Conservation (phyloP, 2,329 filamentous ascomycete genomes). For the Ascosphaera apis region DNA sequence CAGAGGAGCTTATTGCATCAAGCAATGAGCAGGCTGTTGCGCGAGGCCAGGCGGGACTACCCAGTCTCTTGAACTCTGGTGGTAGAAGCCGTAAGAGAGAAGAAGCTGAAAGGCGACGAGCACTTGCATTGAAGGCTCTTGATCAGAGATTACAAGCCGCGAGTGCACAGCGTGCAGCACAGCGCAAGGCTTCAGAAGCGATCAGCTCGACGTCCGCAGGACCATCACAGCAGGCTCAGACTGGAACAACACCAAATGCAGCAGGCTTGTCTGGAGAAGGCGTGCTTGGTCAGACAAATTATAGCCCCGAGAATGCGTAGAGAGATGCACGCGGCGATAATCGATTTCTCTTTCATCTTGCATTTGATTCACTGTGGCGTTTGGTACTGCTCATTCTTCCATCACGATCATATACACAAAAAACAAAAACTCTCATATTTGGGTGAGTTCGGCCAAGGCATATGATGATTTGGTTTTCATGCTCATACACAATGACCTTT, state of each 20-base stretch:
- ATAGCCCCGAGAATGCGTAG: constrained; percentile 36
- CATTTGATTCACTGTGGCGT: constrained; percentile 1
- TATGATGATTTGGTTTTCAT: no score
- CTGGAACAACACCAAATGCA: constrained; percentile 19
- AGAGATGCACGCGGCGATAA: not conserved
- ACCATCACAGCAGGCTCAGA: constrained; percentile 29
- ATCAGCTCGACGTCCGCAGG: constrained; percentile 15
- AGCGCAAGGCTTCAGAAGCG: constrained; percentile 12
- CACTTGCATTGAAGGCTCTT: constrained; percentile 69
- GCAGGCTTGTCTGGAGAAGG: constrained; percentile 32
- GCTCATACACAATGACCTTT: no score
- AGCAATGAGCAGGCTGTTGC: constrained; percentile 48
- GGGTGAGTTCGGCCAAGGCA: no score
- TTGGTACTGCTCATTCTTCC: not conserved
- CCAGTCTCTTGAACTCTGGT: constrained; percentile 31
- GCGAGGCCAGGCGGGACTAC: constrained; percentile 36
- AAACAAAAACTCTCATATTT: no score
- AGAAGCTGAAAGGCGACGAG: constrained; percentile 74
- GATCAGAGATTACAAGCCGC: constrained; percentile 84
- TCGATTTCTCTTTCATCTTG: constrained; percentile 1
- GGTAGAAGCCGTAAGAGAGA: constrained; percentile 41
- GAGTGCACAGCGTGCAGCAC: constrained; percentile 29
- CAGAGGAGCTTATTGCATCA: constrained; percentile 52
- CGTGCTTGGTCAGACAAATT: constrained; percentile 46
- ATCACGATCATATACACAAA: not conserved